Base-by-base conservation (phyloP, 2,329 filamentous ascomycete genomes). In the Alternaria viburni region DNA sequence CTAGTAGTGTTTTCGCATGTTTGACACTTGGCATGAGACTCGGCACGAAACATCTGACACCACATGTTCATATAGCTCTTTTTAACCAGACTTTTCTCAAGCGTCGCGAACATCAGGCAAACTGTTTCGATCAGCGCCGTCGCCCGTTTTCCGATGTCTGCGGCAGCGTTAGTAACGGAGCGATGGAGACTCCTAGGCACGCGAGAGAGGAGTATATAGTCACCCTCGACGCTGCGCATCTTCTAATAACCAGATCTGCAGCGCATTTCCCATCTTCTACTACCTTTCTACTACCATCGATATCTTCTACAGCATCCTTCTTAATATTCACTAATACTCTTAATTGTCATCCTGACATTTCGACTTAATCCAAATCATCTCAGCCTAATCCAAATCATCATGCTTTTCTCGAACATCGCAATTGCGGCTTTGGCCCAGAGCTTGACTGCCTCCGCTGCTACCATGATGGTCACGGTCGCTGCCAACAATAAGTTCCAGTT, bases 401-500 rank as follows among this genome's bases (percentile, higher is more conserved):
- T 75, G 73, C 62, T 70, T 50, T 69, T 74, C 59, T 69, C 57
- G 28, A 71, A 45, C 47, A 65, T 75, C 49, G 28, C 73, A 49
- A 57, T 52, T 25, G 69, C 64, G 25, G 70, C 61, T 54, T 66
- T 74, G 44, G 68, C 72, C 52, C 73, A 75, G 63, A 70, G 67
- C 63, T 61, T 71, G 62, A 61, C 66, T 8, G 71, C 59, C 17
- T 74, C 67, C n/a, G 72, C 73, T 44, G 73, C 72, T 32, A 74
- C 70, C 8, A 75, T 74, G 72, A 64, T 67, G 64, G 73, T 75
- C 56, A 74, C 73, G 9, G 73, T 75, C 25, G 73, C 68, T n/a
- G 70, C 72, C 10, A 75, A 75, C 67, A 74, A 74, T 56, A 70
- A 74, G 62, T 75, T 75, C 65, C 66, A 67, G 15, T 75, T 75